Percentiles rank a stretch among this genome's conserved stretches.
Conservation (phyloP, 257 asterid species). For the Solanum rostratum region DNA sequence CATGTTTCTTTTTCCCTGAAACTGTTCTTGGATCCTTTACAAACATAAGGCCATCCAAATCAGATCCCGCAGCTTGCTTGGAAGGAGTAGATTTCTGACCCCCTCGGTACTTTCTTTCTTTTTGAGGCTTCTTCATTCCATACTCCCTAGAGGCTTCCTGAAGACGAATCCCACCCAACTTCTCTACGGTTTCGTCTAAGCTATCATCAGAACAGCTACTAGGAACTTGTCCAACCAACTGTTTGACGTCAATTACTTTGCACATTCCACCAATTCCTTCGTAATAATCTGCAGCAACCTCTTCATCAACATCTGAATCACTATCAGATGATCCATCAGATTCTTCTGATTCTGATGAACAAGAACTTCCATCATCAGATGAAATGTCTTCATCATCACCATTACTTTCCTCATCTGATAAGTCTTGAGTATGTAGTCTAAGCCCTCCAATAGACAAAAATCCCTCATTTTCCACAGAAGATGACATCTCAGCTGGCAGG, state of each 20-base stretch:
- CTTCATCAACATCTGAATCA: slow-evolving; percentile 76
- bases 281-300: slow-evolving; percentile 77
- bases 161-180: slow-evolving; percentile 71
- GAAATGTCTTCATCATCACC: slow-evolving; percentile 28
- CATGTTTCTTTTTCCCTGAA: slow-evolving; percentile 71
- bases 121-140: slow-evolving; percentile 38
- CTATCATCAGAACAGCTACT: slow-evolving; percentile 27
- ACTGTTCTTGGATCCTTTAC: slow-evolving; percentile 63
- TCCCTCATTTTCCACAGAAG: slow-evolving; percentile 43
- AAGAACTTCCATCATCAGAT: slow-evolving; percentile 42
- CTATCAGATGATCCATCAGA: slow-evolving; percentile 37
- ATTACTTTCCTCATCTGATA: slow-evolving; percentile 37
- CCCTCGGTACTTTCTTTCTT: slow-evolving; percentile 26
- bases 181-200: slow-evolving; percentile 36
- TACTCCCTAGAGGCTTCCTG: slow-evolving; percentile 74
- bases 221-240: slow-evolving; percentile 34
- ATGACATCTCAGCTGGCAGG: slow-evolving; percentile 20
- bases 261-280: slow-evolving; percentile 66
- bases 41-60: slow-evolving; percentile 47
- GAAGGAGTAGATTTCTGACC: slow-evolving; percentile 17
- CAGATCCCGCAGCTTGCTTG: slow-evolving; percentile 21
- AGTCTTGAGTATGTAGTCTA: slow-evolving; percentile 69
- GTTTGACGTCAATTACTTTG: slow-evolving; percentile 37
- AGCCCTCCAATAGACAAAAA: slow-evolving; percentile 67
- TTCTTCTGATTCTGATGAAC: slow-evolving; percentile 42